Evolutionary conservation across 1,284 basidiomycete species (phyloP), one percentile per base, ranked within the genome.

Genomic region (Ganoderma lucidum): DNA sequence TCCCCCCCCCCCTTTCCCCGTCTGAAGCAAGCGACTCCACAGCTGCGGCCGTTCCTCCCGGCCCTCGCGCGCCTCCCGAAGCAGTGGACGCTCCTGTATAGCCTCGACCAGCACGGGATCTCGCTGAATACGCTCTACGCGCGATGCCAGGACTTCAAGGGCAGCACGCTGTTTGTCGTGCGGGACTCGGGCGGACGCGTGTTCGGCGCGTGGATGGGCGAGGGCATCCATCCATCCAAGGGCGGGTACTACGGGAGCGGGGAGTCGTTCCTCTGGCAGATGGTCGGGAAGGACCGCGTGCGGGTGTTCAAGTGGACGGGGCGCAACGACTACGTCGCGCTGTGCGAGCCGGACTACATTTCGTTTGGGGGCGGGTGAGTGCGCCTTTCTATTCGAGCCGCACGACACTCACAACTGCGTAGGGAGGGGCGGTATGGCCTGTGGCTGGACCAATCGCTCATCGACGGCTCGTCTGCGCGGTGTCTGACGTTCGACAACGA

Each of bases 61-160:
- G 90, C 96, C 0, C 86, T 98, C 19, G 87, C 92, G 19, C 90
- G 94, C 4, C 87, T 99, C 5, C 87, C 93, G 0, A 85, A 86
- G 6, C 83, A 86, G n/a, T 99, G 97, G 97, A 88, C 88, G 0
- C 84, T 99, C 3, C 81, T 98, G 1, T 99, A 98, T 81, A 97
- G 95, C 12, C 84, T 98, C 19, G 97, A 99, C 76, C 96, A 98
- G 78, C 95, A 99, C 73, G 97, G 97, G 0, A 96, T 97, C 60
- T 97, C 95, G 10, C 84, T 99, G 12, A 89, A 93, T 51, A 98
- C 97, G 0, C 86, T 99, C 0, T 97, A 97, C 78, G 76, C 88
- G 1, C 86, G 87, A 2, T 92, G 92, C 62, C 89, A 87, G 68
- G 65, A 72, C 39, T 78, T 80, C 66, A 66, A 67, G 17, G 80